Percentiles rank a stretch among this genome's conserved stretches.
phyloP scores from a whole-genome alignment of 352 stramenopile genomes.

The Pythium periplocum region DNA sequence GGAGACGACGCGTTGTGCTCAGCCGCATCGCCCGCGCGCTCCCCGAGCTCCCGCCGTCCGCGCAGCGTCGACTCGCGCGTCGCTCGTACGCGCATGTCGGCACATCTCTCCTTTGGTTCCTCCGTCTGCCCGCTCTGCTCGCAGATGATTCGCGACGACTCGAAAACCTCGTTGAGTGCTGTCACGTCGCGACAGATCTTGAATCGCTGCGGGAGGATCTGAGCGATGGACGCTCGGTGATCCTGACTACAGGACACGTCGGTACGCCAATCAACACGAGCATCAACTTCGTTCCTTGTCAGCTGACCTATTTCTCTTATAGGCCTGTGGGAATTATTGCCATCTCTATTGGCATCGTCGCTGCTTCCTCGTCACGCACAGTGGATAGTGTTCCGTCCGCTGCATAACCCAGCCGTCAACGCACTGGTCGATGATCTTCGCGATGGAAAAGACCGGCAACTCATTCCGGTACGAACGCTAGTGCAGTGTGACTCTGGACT shows the following conservation, averaged over 20 bases:
- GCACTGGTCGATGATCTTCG: constrained; percentile 32
- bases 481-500: neutral
- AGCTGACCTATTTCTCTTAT: neutral
- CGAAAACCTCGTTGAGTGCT: constrained; percentile 10
- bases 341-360: constrained; percentile 22
- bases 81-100: constrained; percentile 27
- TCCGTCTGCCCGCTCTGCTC: constrained; percentile 26
- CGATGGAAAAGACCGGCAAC: constrained; percentile 17
- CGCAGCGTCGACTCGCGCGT: constrained; percentile 19
- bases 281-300: neutral
- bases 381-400: constrained; percentile 55
- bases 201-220: constrained; percentile 2
- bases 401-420: constrained; percentile 37
- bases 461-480: constrained; percentile 33
- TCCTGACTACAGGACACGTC: constrained; percentile 43
- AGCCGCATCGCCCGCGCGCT: constrained; percentile 27
- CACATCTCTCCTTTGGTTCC: constrained; percentile 40
- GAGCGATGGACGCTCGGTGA: constrained; percentile 13
- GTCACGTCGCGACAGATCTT: constrained; percentile 7
- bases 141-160: constrained; percentile 12
- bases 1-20: constrained; percentile 32
- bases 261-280: constrained; percentile 13
- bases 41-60: constrained; percentile 4
- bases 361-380: constrained; percentile 27
- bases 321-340: constrained; percentile 58